A percentile compares a stretch with the other conserved stretches of the same genome.
Evolutionary conservation across 73 alveolate genomes (phyloP).

Genomic region (Paramecium sonneborni): DNA sequence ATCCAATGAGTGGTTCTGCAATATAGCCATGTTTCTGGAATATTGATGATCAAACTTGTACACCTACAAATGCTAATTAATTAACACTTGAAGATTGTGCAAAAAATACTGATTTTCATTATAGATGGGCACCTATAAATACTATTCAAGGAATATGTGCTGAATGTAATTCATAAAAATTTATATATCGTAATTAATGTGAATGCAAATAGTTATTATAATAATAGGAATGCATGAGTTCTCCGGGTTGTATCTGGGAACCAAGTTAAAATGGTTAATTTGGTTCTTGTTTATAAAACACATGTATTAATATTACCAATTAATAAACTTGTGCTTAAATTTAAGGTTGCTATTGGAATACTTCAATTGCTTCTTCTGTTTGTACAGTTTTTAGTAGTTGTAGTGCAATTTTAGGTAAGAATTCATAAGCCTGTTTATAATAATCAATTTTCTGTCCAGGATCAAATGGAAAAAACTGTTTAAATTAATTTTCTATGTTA

Average conservation of each 20-base stretch:
- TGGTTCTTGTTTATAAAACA: neutral
- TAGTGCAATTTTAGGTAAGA: neutral
- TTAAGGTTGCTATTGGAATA: neutral
- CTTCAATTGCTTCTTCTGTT: neutral
- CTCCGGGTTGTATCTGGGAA: neutral
- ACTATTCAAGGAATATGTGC: neutral
- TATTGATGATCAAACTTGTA: neutral
- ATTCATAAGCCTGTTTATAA: neutral
- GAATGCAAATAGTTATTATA: neutral
- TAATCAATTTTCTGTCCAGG: neutral
- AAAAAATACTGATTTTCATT: neutral
- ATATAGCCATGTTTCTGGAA: neutral
- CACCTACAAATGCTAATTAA: neutral
- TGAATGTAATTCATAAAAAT: neutral
- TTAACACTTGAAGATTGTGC: neutral
- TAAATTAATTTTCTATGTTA: neutral
- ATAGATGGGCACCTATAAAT: neutral
- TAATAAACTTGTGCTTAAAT: neutral
- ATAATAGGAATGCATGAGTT: neutral
- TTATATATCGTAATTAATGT: neutral
- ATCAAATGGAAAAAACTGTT: neutral
- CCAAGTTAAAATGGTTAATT: neutral
- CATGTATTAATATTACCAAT: neutral
- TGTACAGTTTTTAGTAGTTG: neutral
- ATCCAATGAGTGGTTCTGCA: neutral